Base-by-base conservation (phyloP, 805 yeast genomes). In the Candida loeiensis region DNA sequence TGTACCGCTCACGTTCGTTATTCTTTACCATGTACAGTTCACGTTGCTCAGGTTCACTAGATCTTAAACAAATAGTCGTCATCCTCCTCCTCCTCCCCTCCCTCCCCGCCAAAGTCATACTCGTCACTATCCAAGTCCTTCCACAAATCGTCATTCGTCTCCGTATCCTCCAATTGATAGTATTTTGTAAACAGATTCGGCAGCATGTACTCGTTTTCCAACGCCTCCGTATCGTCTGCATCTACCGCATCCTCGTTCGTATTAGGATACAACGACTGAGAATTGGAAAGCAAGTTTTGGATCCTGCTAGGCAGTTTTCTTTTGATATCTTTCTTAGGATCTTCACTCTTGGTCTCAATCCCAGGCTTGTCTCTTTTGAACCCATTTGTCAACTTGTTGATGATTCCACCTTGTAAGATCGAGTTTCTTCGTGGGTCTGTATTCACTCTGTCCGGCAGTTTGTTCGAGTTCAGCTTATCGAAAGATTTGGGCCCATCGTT, bases 201-300 rank as follows among this genome's bases (percentile, higher is more conserved):
- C 71, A 63, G 70, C 16, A 66, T 57, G 44, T 68, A 67, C 43
- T 66, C 70, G 37, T 53, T 59, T 34, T 64, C 66, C 14, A 53
- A 57, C 6, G 50, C 63, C 3, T 48, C 59, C 12, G 33, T 39
- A 14, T 48, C 54, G 4, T 49, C 53, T 14, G 39, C 47, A 19
- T 50, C 56, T 6, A 16, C 39, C 3, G 21, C 28, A 8, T 25
- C 37, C 9, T 27, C 27, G 16, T 39, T 22, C 20, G 28, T 21
- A 36, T 39, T 39, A 12, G 31, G 36, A 39, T 65, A 64, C 18
- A 66, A 48, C 0, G 66, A 63, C 30, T 63, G 63, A 0, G 73
- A 66, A 41, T 61, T 66, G 14, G 62, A 53, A 4, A 66, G 47
- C 11, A 67, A 45, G 39, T 64, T 64, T 26, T 58, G 55, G 19